Base-by-base conservation (phyloP, 768 basidiomycete species). In the Suillus subalutaceus region DNA sequence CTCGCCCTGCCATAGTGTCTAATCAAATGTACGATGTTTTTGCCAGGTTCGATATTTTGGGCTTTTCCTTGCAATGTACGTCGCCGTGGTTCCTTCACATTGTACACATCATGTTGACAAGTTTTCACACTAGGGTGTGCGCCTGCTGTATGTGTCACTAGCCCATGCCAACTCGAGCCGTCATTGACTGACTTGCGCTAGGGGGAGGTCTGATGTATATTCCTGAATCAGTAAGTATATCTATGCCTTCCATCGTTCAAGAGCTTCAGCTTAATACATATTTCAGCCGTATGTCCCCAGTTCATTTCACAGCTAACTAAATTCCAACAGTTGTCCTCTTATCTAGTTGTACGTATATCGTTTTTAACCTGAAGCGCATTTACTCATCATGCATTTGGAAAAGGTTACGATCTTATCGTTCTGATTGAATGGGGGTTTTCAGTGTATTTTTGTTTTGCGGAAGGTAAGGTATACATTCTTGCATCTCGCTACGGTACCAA, bases 151-250 rank as follows among this genome's bases (percentile, higher is more conserved):
- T 40, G 58, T 59, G 15, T 30, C n/a, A 23, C 38, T 26, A 56
- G 55, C 30, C 18, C 13, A 58, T 18, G 15, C 4, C 38, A 58
- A 16, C 55, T n/a, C 20, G 38, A 41, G 16, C 8, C 23, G 26
- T 59, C 38, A 10, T 59, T 41, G 40, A 26, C 16, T 41, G 38
- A 59, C 38, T 40, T 18, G 23, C 38, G 4, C 58, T 59, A 59
- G 58, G 58, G 58, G 58, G 58, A 59, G 58, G 58, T 40, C 38
- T 59, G 16, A 30, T 59, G 38, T 59, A 59, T 26, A 59, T 59
- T 5, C 23, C 58, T 59, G 58, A 59, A 59, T 40, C 58, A 18
- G 58, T 59, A 16, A 41, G 58, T 40, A 4, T 41, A 40, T 16
- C 3, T 8, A 32, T 13, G 6, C 10, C 20, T 13, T 12, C 20